Base-by-base conservation (phyloP, 345 rosid species). In the Corymbia maculata region DNA sequence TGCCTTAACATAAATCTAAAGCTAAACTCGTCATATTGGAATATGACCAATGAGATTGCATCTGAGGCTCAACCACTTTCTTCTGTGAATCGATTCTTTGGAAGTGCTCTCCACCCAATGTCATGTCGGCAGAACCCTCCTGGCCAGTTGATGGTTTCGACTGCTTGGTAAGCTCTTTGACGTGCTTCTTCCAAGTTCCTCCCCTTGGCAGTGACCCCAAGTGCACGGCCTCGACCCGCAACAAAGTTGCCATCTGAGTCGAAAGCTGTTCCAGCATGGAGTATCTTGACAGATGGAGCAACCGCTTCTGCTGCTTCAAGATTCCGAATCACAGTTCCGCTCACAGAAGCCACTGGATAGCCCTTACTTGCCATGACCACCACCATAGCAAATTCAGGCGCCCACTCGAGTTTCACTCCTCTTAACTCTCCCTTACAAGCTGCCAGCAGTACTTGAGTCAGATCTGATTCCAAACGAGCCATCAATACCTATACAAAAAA, bases 351-450 rank as follows among this genome's bases (percentile, higher is more conserved):
- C 52, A 96, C 97, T 0, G 99, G 99, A 87, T 98, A 98, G 84
- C 98, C 99, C 61, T 96, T 92, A 91, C 97, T 96, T 26, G 98
- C 99, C 99, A 98, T 94, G 75, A 97, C 99, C 36, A 96, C 98
- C 85, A 96, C 99, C 98, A 96, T 95, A 59, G 99, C 95, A 89
- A 97, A 94, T 55, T 94, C 98, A 28, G 95, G 92, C 28, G 99
- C 96, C 99, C 99, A 96, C 52, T 95, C 91, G 13, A 97, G 95
- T 1, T 95, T 88, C 28, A 94, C 94, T 16, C 94, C 94, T 1
- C 86, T 91, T 87, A 97, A 91, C 91, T 94, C 93, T 75, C 99
- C 98, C 91, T 88, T 94, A 91, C 98, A 94, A 36, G 99, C 98
- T 7, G 99, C 97, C 90, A 95, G 94, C 86, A 96, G 92, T 51